Evolutionary conservation across 768 basidiomycete genomes (phyloP).

Genomic region (Hericium erinaceus): DNA sequence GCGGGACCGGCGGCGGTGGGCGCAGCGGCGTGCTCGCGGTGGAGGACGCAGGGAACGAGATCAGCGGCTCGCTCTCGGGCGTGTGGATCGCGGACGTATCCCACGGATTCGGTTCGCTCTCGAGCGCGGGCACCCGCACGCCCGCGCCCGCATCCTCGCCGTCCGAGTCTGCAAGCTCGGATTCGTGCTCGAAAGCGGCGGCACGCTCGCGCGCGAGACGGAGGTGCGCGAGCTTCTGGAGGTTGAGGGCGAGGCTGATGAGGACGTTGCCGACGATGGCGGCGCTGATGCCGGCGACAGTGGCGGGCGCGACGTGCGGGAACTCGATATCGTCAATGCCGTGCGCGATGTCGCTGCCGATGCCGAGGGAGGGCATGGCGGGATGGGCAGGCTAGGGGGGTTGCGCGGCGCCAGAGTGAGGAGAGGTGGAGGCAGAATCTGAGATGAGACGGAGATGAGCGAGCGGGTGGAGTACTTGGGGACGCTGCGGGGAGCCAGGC

Average conservation of each 20-base stretch:
- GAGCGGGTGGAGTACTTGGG: background rate
- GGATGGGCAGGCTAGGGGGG: background rate
- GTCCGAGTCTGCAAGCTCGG: background rate
- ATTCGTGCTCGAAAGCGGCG: background rate
- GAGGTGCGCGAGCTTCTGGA: constrained; percentile 87
- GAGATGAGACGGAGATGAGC: background rate
- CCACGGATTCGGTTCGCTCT: background rate
- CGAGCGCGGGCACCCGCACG: background rate
- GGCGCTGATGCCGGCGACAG: constrained; percentile 71
- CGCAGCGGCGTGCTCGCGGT: background rate
- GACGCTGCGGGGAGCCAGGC: background rate
- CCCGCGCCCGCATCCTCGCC: background rate
- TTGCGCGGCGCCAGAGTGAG: background rate
- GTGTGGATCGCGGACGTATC: background rate
- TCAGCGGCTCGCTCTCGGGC: background rate
- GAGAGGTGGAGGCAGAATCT: background rate
- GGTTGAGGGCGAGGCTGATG: constrained; percentile 84
- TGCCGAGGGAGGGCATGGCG: background rate
- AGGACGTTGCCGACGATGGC: constrained; percentile 81
- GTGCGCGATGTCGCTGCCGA: background rate
- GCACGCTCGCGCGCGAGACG: constrained; percentile 38
- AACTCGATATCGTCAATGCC: constrained; percentile 27
- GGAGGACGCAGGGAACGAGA: background rate
- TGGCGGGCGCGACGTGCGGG: constrained; percentile 45
- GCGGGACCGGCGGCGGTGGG: background rate